Base-by-base conservation (phyloP, 331 rosid genomes). In the Telfairia occidentalis region DNA sequence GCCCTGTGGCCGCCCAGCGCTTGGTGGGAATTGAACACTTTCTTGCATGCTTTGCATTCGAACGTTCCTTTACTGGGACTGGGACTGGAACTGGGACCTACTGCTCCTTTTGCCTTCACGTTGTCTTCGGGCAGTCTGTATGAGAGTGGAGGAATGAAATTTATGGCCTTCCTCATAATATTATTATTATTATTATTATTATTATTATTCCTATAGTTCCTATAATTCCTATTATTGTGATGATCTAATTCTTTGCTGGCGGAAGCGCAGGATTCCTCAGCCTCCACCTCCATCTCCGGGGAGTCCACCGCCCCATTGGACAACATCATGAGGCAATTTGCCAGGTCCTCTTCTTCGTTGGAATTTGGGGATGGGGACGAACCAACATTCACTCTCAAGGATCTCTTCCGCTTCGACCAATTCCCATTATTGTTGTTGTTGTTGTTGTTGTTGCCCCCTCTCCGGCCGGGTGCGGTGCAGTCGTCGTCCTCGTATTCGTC, bases 1-100 rank as follows among this genome's bases (percentile, higher is more conserved):
- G 98, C 98, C 73, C 98, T 83, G 26, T 95, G 98, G 3, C 98
- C 98, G 0, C 98, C 98, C 42, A 95, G 81, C 1, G 98, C 98
- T 84, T 95, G 98, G 57, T 95, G 98, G 9, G 98, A 95, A 49
- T 88, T 91, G 89, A 95, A 95, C 0, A 87, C 92, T 71, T 95
- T 95, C 79, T 92, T 91, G 77, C 98, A 91, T 7, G 98, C 98
- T 84, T 90, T 95, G 78, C 98, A 95, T 83, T 95, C 97, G 34
- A 95, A 95, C 81, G 88, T 76, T 2, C 92, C 90, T 29, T 82
- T 84, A n/a, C n/a, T n/a, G n/a, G n/a, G n/a, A n/a, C n/a, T n/a
- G n/a, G n/a, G n/a, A n/a, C n/a, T n/a, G n/a, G n/a, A n/a, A n/a
- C n/a, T n/a, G n/a, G n/a, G n/a, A n/a, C 5, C 42, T 3, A 81